These are phyloP conservation scores for Multifurca ochricompacta DNA, from an alignment of 768 basidiomycete genomes.

Conservation along the genomic window DNA sequence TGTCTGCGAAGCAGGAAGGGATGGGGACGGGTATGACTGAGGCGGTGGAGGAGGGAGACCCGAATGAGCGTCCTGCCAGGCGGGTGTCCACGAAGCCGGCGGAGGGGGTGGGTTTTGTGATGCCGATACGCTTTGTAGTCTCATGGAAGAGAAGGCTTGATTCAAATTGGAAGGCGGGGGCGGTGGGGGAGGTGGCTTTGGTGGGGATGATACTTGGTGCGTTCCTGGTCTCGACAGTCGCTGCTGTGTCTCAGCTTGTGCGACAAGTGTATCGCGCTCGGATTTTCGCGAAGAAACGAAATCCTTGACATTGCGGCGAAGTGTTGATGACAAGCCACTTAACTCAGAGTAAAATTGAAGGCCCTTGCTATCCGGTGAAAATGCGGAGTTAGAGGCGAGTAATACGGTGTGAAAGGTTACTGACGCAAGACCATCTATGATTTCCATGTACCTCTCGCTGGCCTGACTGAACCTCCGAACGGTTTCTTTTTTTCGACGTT, in stretches of 20 bases:
- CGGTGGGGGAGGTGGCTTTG: slow-evolving; percentile 26
- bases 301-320: slow-evolving; percentile 49
- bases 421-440: slow-evolving; percentile 75
- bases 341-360: slow-evolving; percentile 84
- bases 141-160: slow-evolving; percentile 52
- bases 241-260: slow-evolving; percentile 66
- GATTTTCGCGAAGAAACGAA: slow-evolving; percentile 57
- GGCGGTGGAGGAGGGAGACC: slow-evolving; percentile 10
- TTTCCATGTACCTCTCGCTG: slow-evolving; percentile 79
- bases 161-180: slow-evolving; percentile 29
- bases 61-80: slow-evolving; percentile 2
- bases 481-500: slow-evolving; percentile 70
- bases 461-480: slow-evolving; percentile 66
- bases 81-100: slow-evolving; percentile 25
- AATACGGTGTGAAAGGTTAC: slow-evolving; percentile 28
- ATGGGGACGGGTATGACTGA: slow-evolving; percentile 15
- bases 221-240: slow-evolving; percentile 37
- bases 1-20: slow-evolving; percentile 12
- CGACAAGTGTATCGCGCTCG: slow-evolving; percentile 63
- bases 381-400: slow-evolving; percentile 13
- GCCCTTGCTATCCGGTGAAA: slow-evolving; percentile 57
- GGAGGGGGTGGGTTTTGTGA: slow-evolving; percentile 30
- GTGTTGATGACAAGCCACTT: slow-evolving; percentile 47
- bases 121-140: slow-evolving; percentile 30
- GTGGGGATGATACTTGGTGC: slow-evolving; percentile 30